These are phyloP conservation scores for Penicillium verhagenii DNA, from an alignment of 495 filamentous ascomycete species.

Conservation along the genomic window DNA sequence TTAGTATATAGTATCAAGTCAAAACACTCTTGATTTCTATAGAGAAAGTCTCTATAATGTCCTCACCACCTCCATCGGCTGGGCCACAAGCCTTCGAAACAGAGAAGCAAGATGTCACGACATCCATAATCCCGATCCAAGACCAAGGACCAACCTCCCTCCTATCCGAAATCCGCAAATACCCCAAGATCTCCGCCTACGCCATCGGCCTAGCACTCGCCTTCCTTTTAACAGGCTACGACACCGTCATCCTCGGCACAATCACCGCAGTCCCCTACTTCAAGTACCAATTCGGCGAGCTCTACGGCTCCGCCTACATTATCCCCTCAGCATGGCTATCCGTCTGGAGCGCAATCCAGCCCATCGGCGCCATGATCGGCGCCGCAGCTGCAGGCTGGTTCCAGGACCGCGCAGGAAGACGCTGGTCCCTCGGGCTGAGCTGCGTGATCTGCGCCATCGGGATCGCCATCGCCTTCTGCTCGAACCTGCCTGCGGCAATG, in stretches of 20 bases:
- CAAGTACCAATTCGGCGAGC: conserved; percentile 37
- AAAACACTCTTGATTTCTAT: too few relatives aligned
- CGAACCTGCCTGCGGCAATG: conserved; percentile 26
- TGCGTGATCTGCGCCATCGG: conserved; percentile 36
- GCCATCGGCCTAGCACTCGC: conserved; percentile 25
- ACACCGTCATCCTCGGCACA: conserved; percentile 43
- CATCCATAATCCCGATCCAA: not conserved
- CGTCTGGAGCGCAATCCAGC: conserved; percentile 41
- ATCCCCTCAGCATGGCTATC: conserved; percentile 47
- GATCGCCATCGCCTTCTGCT: conserved; percentile 34
- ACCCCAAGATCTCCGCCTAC: conserved; percentile 26
- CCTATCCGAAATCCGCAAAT: conserved; percentile 11
- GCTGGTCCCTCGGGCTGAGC: conserved; percentile 31
- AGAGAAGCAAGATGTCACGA: not conserved
- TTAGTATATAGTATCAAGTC: too few relatives aligned
- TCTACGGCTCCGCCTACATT: conserved; percentile 34
- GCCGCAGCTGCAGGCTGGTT: conserved; percentile 34
- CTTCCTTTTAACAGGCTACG: conserved; percentile 45
- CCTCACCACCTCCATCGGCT: not conserved
- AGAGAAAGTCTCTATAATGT: too few relatives aligned
- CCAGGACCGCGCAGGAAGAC: conserved; percentile 42
- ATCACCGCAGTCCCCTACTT: conserved; percentile 44
- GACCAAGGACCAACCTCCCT: not conserved
- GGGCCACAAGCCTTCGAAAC: not conserved
- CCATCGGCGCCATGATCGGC: conserved; percentile 40